Conservation (phyloP, 2,329 filamentous ascomycete genomes). For the Aaosphaeria arxii region DNA sequence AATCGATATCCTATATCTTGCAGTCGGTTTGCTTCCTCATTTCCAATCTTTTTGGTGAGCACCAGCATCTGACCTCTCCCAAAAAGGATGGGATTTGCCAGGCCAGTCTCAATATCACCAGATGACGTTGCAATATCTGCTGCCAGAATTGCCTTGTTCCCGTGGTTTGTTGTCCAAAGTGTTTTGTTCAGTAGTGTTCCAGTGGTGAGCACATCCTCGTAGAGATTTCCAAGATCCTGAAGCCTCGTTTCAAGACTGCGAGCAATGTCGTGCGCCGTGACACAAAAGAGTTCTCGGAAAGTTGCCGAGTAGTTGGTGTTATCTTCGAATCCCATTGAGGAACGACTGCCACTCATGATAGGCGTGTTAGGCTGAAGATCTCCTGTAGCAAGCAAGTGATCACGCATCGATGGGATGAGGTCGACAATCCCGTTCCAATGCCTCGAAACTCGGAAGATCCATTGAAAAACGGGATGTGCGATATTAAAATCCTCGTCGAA, state of each 20-base stretch:
- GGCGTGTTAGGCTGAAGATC: constrained; percentile 19
- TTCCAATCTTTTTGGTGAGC: constrained; percentile 63
- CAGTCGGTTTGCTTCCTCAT: constrained; percentile 61
- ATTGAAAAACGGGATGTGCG: constrained; percentile 77
- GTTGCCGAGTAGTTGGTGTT: constrained; percentile 70
- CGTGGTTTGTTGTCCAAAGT: constrained; percentile 43
- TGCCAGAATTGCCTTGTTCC: constrained; percentile 21
- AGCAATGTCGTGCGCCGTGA: constrained; percentile 73
- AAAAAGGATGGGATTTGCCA: constrained; percentile 39
- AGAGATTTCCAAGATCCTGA: constrained; percentile 64
- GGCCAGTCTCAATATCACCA: constrained; percentile 40
- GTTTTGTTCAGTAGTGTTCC: constrained; percentile 59
- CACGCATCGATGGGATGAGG: constrained; percentile 69
- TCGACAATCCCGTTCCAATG: constrained; percentile 71
- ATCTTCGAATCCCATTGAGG: constrained; percentile 42
- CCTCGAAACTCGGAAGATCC: constrained; percentile 78
- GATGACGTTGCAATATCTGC: constrained; percentile 14
- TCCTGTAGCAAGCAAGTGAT: constrained; percentile 60
- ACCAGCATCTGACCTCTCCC: constrained; percentile 80
- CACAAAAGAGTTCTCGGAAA: constrained; percentile 80
- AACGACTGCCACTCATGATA: constrained; percentile 13
- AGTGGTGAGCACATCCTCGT: constrained; percentile 72
- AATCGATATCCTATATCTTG: constrained; percentile 77
- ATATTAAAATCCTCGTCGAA: constrained; percentile 73
- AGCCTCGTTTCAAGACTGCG: constrained; percentile 62